phyloP scores from a whole-genome alignment of 768 basidiomycete species.

The Sutorius australiensis region DNA sequence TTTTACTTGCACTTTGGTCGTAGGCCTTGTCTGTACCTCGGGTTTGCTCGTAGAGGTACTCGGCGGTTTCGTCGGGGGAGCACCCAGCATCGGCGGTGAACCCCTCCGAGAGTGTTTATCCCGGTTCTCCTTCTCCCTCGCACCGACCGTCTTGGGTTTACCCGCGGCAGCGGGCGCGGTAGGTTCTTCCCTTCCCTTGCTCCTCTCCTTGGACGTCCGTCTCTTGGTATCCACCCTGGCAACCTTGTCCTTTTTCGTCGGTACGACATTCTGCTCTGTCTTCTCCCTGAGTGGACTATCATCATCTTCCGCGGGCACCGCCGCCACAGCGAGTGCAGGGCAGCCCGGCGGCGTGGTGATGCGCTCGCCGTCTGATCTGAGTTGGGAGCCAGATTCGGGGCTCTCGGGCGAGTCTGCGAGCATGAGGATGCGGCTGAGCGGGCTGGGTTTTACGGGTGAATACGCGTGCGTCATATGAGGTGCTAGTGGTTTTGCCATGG shows the following conservation, averaged over 20 bases:
- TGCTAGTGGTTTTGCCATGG: conserved; percentile 67
- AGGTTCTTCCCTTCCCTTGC: conserved; percentile 33
- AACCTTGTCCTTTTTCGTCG: conserved; percentile 6
- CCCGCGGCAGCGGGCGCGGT: conserved; percentile 7
- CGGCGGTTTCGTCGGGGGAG: conserved; percentile 18
- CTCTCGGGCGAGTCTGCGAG: conserved; percentile 57
- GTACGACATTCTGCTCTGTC: conserved; percentile 30
- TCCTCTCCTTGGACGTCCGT: conserved; percentile 38
- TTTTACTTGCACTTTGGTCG: conserved; percentile 25
- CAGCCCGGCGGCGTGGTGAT: conserved; percentile 26
- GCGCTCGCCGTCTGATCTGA: conserved; percentile 14
- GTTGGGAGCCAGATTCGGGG: conserved; percentile 19
- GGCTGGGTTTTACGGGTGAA: conserved; percentile 76
- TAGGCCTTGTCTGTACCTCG: conserved; percentile 9
- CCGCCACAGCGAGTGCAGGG: conserved; percentile 11
- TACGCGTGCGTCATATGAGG: conserved; percentile 75
- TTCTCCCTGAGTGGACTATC: conserved; percentile 56
- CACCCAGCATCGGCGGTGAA: conserved; percentile 19
- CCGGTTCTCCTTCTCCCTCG: conserved; percentile 34
- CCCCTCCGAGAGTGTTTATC: conserved; percentile 33
- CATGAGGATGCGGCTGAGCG: conserved; percentile 75
- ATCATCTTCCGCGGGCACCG: conserved; percentile 35
- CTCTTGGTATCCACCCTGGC: conserved; percentile 22
- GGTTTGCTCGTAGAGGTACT: conserved; percentile 8
- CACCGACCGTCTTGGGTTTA: conserved; percentile 31